phyloP scores from a whole-genome alignment of 2,329 filamentous ascomycete genomes.

The Aspergillus sergii region DNA sequence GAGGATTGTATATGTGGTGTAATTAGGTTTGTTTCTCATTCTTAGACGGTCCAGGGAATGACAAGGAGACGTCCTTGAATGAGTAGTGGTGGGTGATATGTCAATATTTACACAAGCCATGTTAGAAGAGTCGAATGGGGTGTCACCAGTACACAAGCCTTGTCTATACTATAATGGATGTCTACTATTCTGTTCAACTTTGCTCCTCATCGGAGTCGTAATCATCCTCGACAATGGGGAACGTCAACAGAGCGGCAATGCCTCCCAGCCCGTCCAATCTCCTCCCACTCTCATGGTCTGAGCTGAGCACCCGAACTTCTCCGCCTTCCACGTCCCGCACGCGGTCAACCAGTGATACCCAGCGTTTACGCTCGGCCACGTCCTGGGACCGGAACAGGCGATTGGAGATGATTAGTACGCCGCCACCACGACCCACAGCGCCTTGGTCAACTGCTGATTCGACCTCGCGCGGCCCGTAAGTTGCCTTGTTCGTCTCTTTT shows the following conservation, averaged over 20 bases:
- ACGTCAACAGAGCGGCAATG: constrained; percentile 88
- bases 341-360: constrained; percentile 82
- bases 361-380: constrained; percentile 73
- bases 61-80: not conserved
- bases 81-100: not conserved
- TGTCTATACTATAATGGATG: not conserved
- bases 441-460: constrained; percentile 81
- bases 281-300: constrained; percentile 90
- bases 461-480: constrained; percentile 85
- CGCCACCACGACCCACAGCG: constrained; percentile 83
- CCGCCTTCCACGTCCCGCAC: constrained; percentile 81
- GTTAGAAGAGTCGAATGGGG: not conserved
- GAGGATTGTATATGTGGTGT: not conserved
- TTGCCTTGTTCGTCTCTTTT: constrained; percentile 82
- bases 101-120: not conserved
- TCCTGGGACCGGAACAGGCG: constrained; percentile 83
- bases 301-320: constrained; percentile 85
- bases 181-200: not conserved
- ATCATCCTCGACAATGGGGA: constrained; percentile 79
- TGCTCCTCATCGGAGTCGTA: constrained; percentile 53
- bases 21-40: not conserved
- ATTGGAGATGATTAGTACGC: constrained; percentile 83
- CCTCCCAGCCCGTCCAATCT: constrained; percentile 80
- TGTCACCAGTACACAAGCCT: not conserved
- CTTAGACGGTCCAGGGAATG: not conserved